These are phyloP conservation scores for Fusarium udum DNA, from an alignment of 2,329 filamentous ascomycete genomes.

Conservation along the genomic window DNA sequence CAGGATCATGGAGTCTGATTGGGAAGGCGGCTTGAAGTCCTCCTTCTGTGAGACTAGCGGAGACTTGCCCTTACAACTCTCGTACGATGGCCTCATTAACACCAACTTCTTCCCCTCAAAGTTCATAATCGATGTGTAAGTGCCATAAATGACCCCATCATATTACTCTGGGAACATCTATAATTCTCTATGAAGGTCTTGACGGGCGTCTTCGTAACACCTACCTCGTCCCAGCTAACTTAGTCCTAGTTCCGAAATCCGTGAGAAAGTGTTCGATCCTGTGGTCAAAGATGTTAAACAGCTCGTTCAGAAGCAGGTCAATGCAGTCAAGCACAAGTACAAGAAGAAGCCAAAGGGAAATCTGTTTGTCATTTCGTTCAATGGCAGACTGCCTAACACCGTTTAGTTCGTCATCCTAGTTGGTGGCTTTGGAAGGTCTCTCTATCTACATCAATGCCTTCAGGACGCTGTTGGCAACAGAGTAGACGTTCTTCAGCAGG, in stretches of 20 bases:
- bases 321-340: conserved; percentile 32
- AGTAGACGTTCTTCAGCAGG: conserved; percentile 46
- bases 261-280: conserved; percentile 38
- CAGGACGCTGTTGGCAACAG: background rate
- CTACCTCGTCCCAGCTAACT: background rate
- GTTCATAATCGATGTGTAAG: conserved; percentile 19
- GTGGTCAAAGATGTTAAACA: conserved; percentile 32
- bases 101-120: background rate
- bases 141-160: background rate
- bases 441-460: conserved; percentile 44
- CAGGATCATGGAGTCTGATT: conserved; percentile 38
- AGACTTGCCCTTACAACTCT: conserved; percentile 14
- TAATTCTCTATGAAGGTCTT: too few species aligned
- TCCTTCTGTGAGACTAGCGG: conserved; percentile 24
- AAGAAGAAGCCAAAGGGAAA: conserved; percentile 44
- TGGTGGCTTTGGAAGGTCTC: conserved; percentile 52
- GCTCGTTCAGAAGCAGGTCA: conserved; percentile 45
- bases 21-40: conserved; percentile 47
- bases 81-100: background rate
- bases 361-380: background rate
- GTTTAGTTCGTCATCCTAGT: conserved; percentile 52
- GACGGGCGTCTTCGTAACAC: too few species aligned
- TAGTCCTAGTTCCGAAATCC: background rate
- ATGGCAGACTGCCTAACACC: background rate
- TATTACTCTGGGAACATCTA: background rate